Conservation (phyloP, 2,329 filamentous ascomycete genomes). For the Chaetomiaceae sp. region DNA sequence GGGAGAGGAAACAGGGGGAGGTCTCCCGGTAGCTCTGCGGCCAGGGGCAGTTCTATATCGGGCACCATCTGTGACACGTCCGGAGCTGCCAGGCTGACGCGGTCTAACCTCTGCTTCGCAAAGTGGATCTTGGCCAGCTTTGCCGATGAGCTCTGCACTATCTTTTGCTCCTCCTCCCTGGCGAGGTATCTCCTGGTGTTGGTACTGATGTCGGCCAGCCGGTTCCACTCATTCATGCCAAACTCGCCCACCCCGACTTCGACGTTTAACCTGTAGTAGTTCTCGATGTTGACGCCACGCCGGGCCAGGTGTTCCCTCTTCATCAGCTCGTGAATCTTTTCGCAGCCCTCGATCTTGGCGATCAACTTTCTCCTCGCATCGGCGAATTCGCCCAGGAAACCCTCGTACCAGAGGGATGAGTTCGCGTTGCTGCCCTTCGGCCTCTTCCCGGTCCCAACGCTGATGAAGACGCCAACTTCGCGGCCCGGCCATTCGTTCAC, state of each 20-base stretch:
- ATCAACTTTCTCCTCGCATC: conserved; percentile 83
- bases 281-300: conserved; percentile 76
- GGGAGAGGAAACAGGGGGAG: conserved; percentile 36
- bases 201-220: conserved; percentile 91
- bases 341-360: conserved; percentile 90
- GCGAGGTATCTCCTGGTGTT: conserved; percentile 79
- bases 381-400: conserved; percentile 85
- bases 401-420: conserved; percentile 84
- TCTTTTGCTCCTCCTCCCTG: conserved; percentile 66
- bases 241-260: conserved; percentile 95
- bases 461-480: conserved; percentile 87
- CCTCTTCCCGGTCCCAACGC: conserved; percentile 88
- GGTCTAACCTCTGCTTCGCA: conserved; percentile 65
- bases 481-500: conserved; percentile 93
- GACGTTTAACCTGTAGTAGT: conserved; percentile 96
- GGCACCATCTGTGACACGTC: conserved; percentile 40
- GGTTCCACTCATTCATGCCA: conserved; percentile 97
- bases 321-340: conserved; percentile 86
- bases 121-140: conserved; percentile 81
- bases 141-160: conserved; percentile 69
- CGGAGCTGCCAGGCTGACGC: conserved; percentile 36
- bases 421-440: conserved; percentile 61
- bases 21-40: conserved; percentile 56
- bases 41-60: conserved; percentile 44
- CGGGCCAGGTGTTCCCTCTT: conserved; percentile 69